Base-by-base conservation (phyloP, 1,139 yeast species). In the Pichiaceae sp. region DNA sequence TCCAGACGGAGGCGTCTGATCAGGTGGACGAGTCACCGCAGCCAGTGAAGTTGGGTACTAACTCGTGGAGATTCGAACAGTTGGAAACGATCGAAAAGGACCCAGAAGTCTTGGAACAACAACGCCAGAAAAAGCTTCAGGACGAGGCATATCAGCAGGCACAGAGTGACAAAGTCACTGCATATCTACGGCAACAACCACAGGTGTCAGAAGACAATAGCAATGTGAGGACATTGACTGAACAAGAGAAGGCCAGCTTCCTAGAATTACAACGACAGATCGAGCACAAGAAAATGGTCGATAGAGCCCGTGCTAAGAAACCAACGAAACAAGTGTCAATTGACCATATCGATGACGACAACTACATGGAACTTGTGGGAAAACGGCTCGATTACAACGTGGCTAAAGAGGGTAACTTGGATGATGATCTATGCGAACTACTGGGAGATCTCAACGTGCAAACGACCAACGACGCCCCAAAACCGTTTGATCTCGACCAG, bases 211-310 rank as follows among this genome's bases (percentile, higher is more conserved):
- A 17, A 17, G 34, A 20, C 4, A 25, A 33, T 30, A 21, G 15
- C 9, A 26, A 31, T 3, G 27, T 34, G 14, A 32, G 45, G 25
- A 18, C 26, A 9, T 43, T 53, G 27, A 40, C 50, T 1, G 45
- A 41, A 3, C 49, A 47, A 11, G 59, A 54, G 29, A 39, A 34
- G 20, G 24, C 36, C 17, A 42, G 47, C 19, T 50, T 47, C 31
- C 24, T 42, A 12, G 35, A 39, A 25, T 25, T 50, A 4, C 53
- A 50, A 32, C 31, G 43, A 23, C 44, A 38, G 12, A 46, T 49
- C 2, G 41, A 45, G 17, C 51, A 50, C 29, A 39, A 38, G 30
- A 44, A 44, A n/a, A 31, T 43, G 23, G 38, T 52, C 26, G 41
- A 39, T 18, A 29, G 33, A 14, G 42, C 47, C 38, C 49, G 44